Evolutionary conservation across 805 yeast species (phyloP), one percentile per base, ranked within the genome.

Genomic region (Maudiozyma turicensis): DNA sequence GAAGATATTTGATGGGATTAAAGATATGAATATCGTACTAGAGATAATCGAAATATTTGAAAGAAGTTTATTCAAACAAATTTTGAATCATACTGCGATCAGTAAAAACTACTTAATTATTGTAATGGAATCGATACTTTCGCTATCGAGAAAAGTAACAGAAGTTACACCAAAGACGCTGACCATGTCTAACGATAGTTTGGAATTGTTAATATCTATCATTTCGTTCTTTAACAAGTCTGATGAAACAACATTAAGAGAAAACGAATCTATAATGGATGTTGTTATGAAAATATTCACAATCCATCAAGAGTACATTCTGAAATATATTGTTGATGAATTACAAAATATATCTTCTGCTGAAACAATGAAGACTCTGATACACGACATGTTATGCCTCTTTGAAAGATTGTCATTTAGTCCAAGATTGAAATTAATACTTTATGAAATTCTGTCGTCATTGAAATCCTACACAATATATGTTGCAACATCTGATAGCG

Each of bases 391-490:
- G 35, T 61, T 57, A 46, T 35, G 38, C 6, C 44, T 63, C 15
- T 65, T 64, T 44, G 58, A 61, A 13, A 58, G 55, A 34, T 53
- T 59, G 5, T 57, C 58, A 4, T 57, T 62, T 31, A 59, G 58
- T 48, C 49, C 64, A 40, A 55, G 60, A 40, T 47, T 63, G 42
- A 64, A 65, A 51, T 49, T 65, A 45, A 54, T 61, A 53, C 48
- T 65, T 1, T 65, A 64, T 45, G 69, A 65, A 44, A 52, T 65
- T 6, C 48, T 65, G 30, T 54, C 62, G 2, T 61, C 67, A 6
- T 46, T 65, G 20, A 64, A 61, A 48, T 59, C 67, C 1, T 60
- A 57, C 41, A 52, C 60, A 35, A 53, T 60, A 7, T 61, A 60
- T 41, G 49, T 54, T 8, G 48, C 62, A 2, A 56, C 63, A 6